Conservation (phyloP, 2,329 filamentous ascomycete species). For the Aaosphaeria arxii region DNA sequence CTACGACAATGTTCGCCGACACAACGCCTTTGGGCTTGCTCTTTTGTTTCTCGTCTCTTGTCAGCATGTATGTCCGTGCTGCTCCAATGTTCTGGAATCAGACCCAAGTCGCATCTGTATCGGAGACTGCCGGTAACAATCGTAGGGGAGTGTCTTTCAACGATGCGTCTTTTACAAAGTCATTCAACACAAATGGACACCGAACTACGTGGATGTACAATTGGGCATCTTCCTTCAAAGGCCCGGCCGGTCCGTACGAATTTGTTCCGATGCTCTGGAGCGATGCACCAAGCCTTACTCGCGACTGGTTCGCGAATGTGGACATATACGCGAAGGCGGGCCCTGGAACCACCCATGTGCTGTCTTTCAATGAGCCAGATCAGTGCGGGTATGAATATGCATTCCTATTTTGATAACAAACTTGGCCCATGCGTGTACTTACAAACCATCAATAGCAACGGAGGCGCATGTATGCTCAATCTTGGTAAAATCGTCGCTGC, state of each 20-base stretch:
- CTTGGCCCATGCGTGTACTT: not conserved
- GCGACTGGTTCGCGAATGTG: conserved; percentile 15
- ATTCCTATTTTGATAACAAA: conserved; percentile 1
- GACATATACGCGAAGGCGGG: conserved; percentile 4
- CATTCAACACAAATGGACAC: conserved; percentile 43
- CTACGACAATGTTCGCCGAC: not conserved
- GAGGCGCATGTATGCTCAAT: conserved; percentile 21
- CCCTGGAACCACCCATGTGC: conserved; percentile 6
- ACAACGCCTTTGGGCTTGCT: too few relatives aligned
- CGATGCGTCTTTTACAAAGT: conserved; percentile 47
- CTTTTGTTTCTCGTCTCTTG: too few relatives aligned
- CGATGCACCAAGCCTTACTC: conserved; percentile 9
- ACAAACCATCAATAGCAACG: conserved; percentile 1
- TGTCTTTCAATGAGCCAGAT: conserved; percentile 37
- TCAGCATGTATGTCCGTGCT: too few relatives aligned
- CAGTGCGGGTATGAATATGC: conserved; percentile 17
- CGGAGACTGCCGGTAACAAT: not conserved
- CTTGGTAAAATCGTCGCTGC: conserved; percentile 8
- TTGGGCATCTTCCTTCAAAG: conserved; percentile 54
- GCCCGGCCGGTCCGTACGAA: conserved; percentile 42
- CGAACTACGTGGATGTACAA: conserved; percentile 64
- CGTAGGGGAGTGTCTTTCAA: conserved; percentile 65
- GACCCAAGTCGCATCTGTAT: too few relatives aligned
- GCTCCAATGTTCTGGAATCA: too few relatives aligned
- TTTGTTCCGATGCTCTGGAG: conserved; percentile 57